Conservation (phyloP, 2,329 filamentous ascomycete genomes). For the Scedosporium boydii region DNA sequence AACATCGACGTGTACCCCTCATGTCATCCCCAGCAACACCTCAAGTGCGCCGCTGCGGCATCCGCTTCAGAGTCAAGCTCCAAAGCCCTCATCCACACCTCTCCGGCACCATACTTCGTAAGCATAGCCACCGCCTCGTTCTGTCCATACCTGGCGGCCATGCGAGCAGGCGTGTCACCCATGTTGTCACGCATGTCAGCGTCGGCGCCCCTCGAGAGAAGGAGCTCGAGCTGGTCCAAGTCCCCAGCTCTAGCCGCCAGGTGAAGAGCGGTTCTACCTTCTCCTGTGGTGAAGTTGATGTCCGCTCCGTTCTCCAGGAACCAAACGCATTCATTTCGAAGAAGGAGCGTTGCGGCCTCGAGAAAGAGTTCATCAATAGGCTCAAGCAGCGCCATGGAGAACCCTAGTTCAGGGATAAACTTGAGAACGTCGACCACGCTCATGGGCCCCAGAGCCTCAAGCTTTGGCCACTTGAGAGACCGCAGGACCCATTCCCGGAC, state of each 20-base stretch:
- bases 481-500: slow-evolving; percentile 1
- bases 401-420: slow-evolving; percentile 5
- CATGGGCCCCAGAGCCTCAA: slow-evolving; percentile 5
- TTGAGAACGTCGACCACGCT: background rate
- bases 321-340: background rate
- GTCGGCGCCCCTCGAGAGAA: background rate
- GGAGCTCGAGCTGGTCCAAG: background rate
- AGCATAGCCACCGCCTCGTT: background rate
- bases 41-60: background rate
- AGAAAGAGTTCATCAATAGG: slow-evolving; percentile 2
- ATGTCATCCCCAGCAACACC: background rate
- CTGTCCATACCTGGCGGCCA: background rate
- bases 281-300: background rate
- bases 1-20: background rate
- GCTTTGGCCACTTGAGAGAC: background rate
- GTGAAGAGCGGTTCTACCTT: slow-evolving; percentile 2
- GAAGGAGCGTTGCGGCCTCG: background rate
- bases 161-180: background rate
- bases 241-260: background rate
- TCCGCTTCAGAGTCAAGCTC: background rate
- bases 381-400: background rate
- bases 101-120: background rate
- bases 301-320: background rate
- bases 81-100: background rate
- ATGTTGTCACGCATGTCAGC: background rate